Conservation (phyloP, 129 eudicot genomes). For the Escallonia rubra region DNA sequence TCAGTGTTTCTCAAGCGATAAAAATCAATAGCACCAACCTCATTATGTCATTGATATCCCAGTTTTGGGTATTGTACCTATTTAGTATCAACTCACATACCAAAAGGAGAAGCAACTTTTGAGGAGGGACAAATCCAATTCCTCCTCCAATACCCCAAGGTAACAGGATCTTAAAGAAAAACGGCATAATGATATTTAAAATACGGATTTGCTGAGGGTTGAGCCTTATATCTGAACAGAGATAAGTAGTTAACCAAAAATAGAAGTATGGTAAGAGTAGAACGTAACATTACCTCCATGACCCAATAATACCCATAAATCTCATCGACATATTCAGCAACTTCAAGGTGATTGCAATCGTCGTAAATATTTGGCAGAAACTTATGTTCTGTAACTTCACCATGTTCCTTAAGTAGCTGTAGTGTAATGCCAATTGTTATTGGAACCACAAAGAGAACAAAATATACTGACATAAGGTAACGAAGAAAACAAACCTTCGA, state of each 20-base stretch:
- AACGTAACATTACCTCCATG: conserved; percentile 55
- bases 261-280: conserved; percentile 5
- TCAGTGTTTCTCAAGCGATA: no score
- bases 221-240: not conserved
- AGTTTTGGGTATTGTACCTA: no score
- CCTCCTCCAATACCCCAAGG: no score
- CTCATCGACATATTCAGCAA: conserved; percentile 88
- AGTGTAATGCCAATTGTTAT: conserved; percentile 7
- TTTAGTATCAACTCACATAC: no score
- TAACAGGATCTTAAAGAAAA: no score
- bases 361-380: conserved; percentile 65
- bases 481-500: conserved; percentile 49
- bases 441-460: not conserved
- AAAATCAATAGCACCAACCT: no score
- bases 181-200: no score
- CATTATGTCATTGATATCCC: no score
- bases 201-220: no score
- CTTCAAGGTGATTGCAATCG: conserved; percentile 84
- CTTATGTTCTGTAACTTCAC: conserved; percentile 34
- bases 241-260: not conserved
- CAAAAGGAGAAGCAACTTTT: no score
- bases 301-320: conserved; percentile 93
- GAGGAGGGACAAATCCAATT: no score
- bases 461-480: not conserved
- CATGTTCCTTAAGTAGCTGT: conserved; percentile 49